Evolutionary conservation across 352 stramenopile genomes (phyloP).

Genomic region (Pythium aristosporum): DNA sequence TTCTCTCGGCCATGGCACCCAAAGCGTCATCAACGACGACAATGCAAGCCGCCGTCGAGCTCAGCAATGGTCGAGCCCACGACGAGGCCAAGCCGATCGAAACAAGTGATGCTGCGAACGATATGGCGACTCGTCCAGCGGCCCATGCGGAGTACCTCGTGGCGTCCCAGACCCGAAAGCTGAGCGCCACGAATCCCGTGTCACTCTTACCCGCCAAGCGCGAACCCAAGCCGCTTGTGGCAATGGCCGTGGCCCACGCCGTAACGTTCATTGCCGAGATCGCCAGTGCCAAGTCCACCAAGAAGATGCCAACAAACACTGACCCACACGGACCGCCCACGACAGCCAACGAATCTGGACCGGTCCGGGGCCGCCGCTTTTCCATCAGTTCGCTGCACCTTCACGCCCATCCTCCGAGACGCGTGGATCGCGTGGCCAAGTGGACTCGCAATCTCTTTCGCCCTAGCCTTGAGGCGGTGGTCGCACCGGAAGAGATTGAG

Average conservation of each 20-base stretch:
- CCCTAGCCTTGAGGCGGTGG: slow-evolving; percentile 15
- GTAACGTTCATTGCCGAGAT: slow-evolving; percentile 11
- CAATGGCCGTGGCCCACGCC: slow-evolving; percentile 18
- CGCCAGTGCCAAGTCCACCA: neutral
- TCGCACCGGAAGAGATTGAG: slow-evolving; percentile 44
- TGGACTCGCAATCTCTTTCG: slow-evolving; percentile 21
- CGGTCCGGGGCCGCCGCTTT: slow-evolving; percentile 38
- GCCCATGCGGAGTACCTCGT: neutral
- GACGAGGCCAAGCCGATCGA: neutral
- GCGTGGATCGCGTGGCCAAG: neutral
- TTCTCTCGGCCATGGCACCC: slow-evolving; percentile 6
- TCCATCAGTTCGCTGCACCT: slow-evolving; percentile 35
- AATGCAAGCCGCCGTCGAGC: neutral
- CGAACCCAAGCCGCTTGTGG: neutral
- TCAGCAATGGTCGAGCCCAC: neutral
- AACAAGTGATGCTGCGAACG: neutral
- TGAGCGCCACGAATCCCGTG: slow-evolving; percentile 23
- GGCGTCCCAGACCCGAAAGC: neutral
- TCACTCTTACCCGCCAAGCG: neutral
- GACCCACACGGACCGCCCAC: too few relatives aligned
- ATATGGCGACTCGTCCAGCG: neutral
- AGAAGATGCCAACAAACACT: neutral
- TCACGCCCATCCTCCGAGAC: neutral
- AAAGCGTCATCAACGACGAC: neutral
- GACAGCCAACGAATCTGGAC: slow-evolving; percentile 1